These are phyloP conservation scores for Carex kokanica DNA, from an alignment of 176 grass and related monocot species.

Conservation along the genomic window DNA sequence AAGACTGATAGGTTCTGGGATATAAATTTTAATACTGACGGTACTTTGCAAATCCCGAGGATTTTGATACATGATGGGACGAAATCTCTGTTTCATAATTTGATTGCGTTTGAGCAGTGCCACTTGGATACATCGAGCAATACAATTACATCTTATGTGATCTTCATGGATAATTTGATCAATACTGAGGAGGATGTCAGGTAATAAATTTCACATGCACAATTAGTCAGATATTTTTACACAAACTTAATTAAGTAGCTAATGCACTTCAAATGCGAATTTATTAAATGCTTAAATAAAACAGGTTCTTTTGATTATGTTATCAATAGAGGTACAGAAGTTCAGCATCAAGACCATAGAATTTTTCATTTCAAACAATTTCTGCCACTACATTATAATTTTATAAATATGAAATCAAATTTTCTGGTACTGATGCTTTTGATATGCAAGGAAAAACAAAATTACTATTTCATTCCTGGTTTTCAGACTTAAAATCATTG, in stretches of 20 bases:
- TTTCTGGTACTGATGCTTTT: background rate
- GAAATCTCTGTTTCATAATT: constrained; percentile 83
- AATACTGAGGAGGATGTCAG: constrained; percentile 87
- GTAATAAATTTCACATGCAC: background rate
- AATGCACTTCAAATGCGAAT: background rate
- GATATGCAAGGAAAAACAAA: background rate
- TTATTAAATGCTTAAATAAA: background rate
- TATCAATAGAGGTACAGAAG: background rate
- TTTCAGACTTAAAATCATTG: background rate
- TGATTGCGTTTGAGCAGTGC: constrained; percentile 97
- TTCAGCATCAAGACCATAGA: background rate
- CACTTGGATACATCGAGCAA: constrained; percentile 60
- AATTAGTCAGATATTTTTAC: background rate
- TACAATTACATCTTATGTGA: constrained; percentile 92
- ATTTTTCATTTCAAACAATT: too few species aligned
- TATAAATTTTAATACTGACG: constrained; percentile 66
- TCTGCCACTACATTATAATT: background rate
- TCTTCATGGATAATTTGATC: constrained; percentile 99
- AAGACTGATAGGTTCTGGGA: constrained; percentile 97
- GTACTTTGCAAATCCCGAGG: constrained; percentile 71
- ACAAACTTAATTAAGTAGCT: background rate
- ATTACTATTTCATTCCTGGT: background rate
- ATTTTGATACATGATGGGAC: constrained; percentile 93
- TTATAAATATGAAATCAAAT: background rate
- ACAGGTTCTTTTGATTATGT: background rate